Evolutionary conservation across 2,329 filamentous ascomycete species (phyloP).

Genomic region (Plectosphaerella cucumerina): DNA sequence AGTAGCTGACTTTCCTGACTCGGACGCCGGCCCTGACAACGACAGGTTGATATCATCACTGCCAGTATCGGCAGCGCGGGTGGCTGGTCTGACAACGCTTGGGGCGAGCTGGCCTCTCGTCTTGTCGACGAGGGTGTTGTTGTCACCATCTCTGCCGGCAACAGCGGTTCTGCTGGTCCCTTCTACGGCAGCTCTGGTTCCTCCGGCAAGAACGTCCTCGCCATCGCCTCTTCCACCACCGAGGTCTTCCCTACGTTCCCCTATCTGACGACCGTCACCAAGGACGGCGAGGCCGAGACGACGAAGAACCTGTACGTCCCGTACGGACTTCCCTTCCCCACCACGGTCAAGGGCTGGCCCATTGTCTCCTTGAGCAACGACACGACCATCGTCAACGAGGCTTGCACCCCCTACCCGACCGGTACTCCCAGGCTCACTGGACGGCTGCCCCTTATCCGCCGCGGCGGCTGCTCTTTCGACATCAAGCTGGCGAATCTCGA

Average conservation of each 20-base stretch:
- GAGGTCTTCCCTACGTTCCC: conserved; percentile 21
- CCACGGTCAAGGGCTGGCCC: conserved; percentile 14
- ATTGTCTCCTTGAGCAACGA: conserved; percentile 20
- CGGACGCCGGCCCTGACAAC: neutral
- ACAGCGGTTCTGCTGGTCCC: conserved; percentile 41
- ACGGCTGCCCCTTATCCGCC: conserved; percentile 35
- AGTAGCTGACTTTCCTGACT: too few species aligned
- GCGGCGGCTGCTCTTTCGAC: conserved; percentile 31
- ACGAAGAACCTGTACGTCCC: conserved; percentile 6
- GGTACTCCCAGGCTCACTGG: conserved; percentile 31
- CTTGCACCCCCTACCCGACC: conserved; percentile 33
- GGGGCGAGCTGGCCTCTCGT: neutral
- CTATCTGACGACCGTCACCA: conserved; percentile 23
- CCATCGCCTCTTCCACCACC: conserved; percentile 33
- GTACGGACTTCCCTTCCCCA: neutral
- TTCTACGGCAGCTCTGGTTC: conserved; percentile 38
- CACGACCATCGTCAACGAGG: conserved; percentile 20
- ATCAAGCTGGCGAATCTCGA: conserved; percentile 30
- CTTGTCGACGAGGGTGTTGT: conserved; percentile 37
- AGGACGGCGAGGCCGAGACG: conserved; percentile 16
- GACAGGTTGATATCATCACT: conserved; percentile 32
- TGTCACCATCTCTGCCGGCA: conserved; percentile 47
- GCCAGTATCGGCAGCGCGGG: conserved; percentile 30
- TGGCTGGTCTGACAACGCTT: conserved; percentile 16
- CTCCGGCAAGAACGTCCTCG: conserved; percentile 32